A percentile compares a stretch with the other conserved stretches of the same genome.
These are phyloP conservation scores for Kodamaea alishanica DNA, from an alignment of 1,139 yeast species.

Conservation along the genomic window DNA sequence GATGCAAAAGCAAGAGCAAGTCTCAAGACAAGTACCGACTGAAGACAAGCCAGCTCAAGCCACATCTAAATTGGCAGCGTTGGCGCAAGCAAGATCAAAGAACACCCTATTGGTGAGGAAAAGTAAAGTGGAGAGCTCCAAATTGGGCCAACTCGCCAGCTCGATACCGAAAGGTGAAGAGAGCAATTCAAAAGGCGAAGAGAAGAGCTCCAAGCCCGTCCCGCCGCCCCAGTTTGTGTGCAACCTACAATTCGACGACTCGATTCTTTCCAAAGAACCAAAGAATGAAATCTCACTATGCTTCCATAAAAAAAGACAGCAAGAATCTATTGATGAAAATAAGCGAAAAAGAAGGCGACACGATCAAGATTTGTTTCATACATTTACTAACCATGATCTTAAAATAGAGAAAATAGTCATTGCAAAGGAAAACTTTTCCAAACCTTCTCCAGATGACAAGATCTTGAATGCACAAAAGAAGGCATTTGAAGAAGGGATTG, in stretches of 20 bases:
- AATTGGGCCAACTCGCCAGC: background rate
- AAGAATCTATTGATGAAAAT: constrained; percentile 10
- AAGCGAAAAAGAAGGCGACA: constrained; percentile 24
- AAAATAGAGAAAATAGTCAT: constrained; percentile 41
- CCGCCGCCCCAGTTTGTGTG: background rate
- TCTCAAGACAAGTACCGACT: background rate
- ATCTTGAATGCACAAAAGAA: constrained; percentile 58
- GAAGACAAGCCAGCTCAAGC: constrained; percentile 1
- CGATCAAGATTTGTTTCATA: constrained; percentile 23
- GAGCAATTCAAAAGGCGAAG: too few relatives aligned
- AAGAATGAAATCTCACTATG: constrained; percentile 4
- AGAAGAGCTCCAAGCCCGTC: too few relatives aligned
- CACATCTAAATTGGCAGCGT: constrained; percentile 42
- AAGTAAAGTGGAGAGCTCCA: background rate
- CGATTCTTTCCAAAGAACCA: constrained; percentile 16
- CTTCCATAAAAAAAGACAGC: constrained; percentile 2
- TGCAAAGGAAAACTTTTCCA: constrained; percentile 53
- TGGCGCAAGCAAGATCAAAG: constrained; percentile 42
- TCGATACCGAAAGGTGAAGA: background rate
- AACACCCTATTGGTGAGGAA: background rate
- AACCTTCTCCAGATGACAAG: constrained; percentile 83
- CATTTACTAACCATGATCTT: constrained; percentile 47
- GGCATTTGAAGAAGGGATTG: constrained; percentile 44
- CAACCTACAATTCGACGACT: constrained; percentile 18
- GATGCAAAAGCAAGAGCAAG: background rate